Evolutionary conservation across 306 rosid species (phyloP).

Genomic region (Comarum palustre): DNA sequence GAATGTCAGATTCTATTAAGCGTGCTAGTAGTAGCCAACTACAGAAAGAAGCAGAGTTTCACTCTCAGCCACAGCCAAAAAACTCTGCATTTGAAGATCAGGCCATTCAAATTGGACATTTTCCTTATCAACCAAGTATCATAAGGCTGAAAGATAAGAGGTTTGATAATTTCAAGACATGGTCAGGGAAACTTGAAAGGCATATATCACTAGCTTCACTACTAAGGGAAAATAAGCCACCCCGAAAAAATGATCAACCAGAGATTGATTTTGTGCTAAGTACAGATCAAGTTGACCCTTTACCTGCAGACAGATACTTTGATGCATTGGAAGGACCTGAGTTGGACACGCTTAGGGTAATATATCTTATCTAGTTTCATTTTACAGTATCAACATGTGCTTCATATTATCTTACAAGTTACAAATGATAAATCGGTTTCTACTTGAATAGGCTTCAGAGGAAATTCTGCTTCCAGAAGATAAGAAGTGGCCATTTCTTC

Average conservation of each 20-base stretch:
- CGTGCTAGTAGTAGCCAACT: slow-evolving; percentile 4
- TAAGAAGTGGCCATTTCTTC: slow-evolving; percentile 79
- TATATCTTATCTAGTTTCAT: not conserved
- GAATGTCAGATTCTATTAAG: slow-evolving; percentile 7
- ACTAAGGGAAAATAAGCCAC: slow-evolving; percentile 48
- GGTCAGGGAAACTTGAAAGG: slow-evolving; percentile 70
- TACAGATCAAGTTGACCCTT: slow-evolving; percentile 31
- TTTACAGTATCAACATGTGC: not conserved
- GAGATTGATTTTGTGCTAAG: slow-evolving; percentile 25
- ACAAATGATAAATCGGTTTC: not conserved
- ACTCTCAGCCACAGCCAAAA: not conserved
- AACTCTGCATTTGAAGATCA: slow-evolving; percentile 5
- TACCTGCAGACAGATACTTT: slow-evolving; percentile 62
- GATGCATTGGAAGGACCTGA: slow-evolving; percentile 51
- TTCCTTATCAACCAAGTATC: slow-evolving; percentile 33
- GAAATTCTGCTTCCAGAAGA: slow-evolving; percentile 78
- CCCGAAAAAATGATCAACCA: slow-evolving; percentile 1
- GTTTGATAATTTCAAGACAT: slow-evolving; percentile 78
- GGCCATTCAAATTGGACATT: slow-evolving; percentile 5
- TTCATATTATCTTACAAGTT: not conserved
- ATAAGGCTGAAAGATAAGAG: slow-evolving; percentile 48
- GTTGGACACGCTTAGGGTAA: slow-evolving; percentile 73
- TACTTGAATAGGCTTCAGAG: slow-evolving; percentile 62
- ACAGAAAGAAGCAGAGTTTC: not conserved
- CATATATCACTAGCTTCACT: slow-evolving; percentile 42